Base-by-base conservation (phyloP, 2,329 filamentous ascomycete species). In the Claviceps monticola region DNA sequence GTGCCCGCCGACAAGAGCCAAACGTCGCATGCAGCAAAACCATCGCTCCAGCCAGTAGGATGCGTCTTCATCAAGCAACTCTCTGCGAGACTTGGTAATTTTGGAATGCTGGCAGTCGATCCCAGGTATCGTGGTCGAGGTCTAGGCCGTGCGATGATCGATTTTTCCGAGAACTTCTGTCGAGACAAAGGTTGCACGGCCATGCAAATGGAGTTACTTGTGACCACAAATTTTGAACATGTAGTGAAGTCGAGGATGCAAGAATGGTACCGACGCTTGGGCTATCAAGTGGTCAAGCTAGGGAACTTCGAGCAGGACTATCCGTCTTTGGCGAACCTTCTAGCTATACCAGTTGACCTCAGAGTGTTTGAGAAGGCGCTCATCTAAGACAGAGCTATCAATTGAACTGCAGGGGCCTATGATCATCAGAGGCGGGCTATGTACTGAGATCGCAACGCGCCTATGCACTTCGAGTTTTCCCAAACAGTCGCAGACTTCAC, bases 91-190 rank as follows among this genome's bases (percentile, higher is more conserved):
- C 53, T 57, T 5, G 64, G 64, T 14, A 52, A 57, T 4, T 62
- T 66, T 21, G 58, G 59, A 26, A 64, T 64, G 62, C 44, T 66
- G 2, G 59, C 64, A 1, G 45, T 66, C 2, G 57, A 64, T 13
- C 23, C 45, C 0, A 46, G 50, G 6, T 43, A 61, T 17, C 61
- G 57, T 13, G 62, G 64, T 0, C 43, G 45, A 8, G 64, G 64
- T 0, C 11, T 59, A 2, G 64, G 63, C 5, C 57, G 57, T 3
- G 50, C 58, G 29, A 16, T 66, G 23, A 56, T 57, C 0, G n/a
- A 43, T 11, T 66, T 64, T 41, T 62, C 61, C 8, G 62, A 66
- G 48, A 51, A 58, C 0, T 56, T 63, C 23, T 63, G 61, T 9
- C 56, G 59, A 14, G 34, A 55, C 2, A 49, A 55, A 1, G 62